Conservation (phyloP, 495 filamentous ascomycete species). For the Aspergillus bertholletiae region DNA sequence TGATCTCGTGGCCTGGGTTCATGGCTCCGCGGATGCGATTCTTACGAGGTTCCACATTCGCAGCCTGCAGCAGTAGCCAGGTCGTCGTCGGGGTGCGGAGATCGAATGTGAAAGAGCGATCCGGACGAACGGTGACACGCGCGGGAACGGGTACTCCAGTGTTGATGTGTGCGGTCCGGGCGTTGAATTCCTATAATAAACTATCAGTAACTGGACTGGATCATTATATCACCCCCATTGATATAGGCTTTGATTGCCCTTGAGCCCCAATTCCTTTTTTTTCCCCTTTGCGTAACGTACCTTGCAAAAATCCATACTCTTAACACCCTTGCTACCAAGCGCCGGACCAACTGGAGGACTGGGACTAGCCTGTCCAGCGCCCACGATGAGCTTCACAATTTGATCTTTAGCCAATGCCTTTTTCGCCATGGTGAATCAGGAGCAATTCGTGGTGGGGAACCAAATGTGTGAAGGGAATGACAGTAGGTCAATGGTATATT, state of each 20-base stretch:
- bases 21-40: conserved; percentile 74
- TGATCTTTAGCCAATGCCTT: conserved; percentile 67
- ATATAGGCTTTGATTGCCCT: no score
- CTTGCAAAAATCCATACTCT: conserved; percentile 99
- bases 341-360: conserved; percentile 98
- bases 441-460: not conserved
- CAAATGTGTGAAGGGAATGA: not conserved
- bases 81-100: conserved; percentile 89
- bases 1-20: conserved; percentile 71
- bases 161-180: conserved; percentile 80
- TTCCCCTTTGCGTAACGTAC: conserved; percentile 50
- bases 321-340: conserved; percentile 95
- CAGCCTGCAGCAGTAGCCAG: conserved; percentile 81
- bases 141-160: conserved; percentile 84
- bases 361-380: conserved; percentile 92
- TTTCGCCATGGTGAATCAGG: conserved; percentile 67
- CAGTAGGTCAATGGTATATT: no score
- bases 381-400: conserved; percentile 97
- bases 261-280: not conserved
- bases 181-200: conserved; percentile 85
- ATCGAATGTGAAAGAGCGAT: conserved; percentile 91
- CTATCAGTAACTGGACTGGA: not conserved
- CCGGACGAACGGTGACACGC: conserved; percentile 85
- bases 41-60: conserved; percentile 71
- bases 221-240: not conserved